Base-by-base conservation (phyloP, 805 yeast genomes). In the Candida coleopterorum region DNA sequence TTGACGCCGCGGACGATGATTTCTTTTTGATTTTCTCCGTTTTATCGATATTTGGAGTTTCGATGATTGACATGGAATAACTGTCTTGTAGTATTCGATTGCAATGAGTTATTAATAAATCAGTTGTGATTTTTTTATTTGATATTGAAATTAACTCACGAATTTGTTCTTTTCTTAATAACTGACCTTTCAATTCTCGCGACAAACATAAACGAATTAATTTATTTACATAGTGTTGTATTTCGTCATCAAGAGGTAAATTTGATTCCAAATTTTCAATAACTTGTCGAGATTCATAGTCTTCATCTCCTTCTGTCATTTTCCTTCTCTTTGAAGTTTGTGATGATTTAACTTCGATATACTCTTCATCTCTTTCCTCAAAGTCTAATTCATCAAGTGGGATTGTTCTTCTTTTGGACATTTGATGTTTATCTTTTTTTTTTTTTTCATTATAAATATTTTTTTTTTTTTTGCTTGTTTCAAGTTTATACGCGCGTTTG, bases 41-140 rank as follows among this genome's bases (percentile, higher is more conserved):
- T 12, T 31, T 29, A 5, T 27, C 34, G 11, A 25, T 25, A 4
- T 21, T n/a, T 3, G 55, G 48, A 6, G 46, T 37, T 25, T 45
- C 49, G 17, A 43, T 52, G 25, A 63, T 39, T 20, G 46, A 40
- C 28, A 63, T 35, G 5, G 66, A 69, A 34, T 60, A 62, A 0
- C 50, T 43, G 2, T 43, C 36, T 25, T 49, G 47, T 25, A 64
- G 41, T 16, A 45, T 48, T 0, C 29, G 33, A 25, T 45, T 46
- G 2, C 49, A 47, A 5, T 38, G 40, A 15, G 34, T 35, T 6
- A 60, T 30, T 17, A 56, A 30, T 14, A 15, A 20, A 6, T 49
- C 55, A 37, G 39, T 52, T 15, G 37, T 34, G 8, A 37, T 18
- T 31, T 43, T 42, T 9, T 35, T 34, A 9, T 35, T 39, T 23